Base-by-base conservation (phyloP, 2,329 filamentous ascomycete genomes). In the Scleromitrula shiraiana region DNA sequence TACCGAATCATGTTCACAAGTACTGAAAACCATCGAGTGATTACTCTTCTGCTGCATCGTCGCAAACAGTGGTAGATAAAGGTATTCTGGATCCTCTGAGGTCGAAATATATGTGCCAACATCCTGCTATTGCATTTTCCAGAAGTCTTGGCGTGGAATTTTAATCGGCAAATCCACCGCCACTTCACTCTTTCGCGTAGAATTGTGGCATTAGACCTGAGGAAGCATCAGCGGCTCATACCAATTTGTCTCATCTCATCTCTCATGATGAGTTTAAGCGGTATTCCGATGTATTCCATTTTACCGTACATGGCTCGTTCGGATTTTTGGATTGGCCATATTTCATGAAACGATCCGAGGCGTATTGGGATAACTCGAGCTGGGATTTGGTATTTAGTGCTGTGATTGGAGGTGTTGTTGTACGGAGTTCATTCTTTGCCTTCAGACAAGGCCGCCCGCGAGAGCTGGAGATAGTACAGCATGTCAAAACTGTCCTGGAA, bases 151-250 rank as follows among this genome's bases (percentile, higher is more conserved):
- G 64, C 3, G 40, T 63, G 19, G 57, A 61, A 37, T 46, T 68
- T 22, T 59, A 63, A 39, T 56, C 64, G 2, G 43, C 58, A 2
- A 61, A 62, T 10, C 63, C 63, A 15, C 65, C 64, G 5, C 58
- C 62, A n/a, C 50, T 68, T 7, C 66, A 68, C 45, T 66, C 65
- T 2, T 68, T 65, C 49, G 66, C 57, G 10, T 67, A 64, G 51
- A 65, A 68, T 44, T 51, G 60, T 17, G 64, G 64, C 1, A 55
- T 60, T 14, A 55, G 66, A 32, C 52, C 57, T 12, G 53, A 55
- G 2, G 55, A 53, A 43, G 40, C 43, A 2, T 55, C 59, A 4
- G 49, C 51, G 7, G 53, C 50, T 10, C 46, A 45, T 24, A 44
- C 41, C 10, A 51, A 54, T 22, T 38, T 67, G 7, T 54, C 51